phyloP scores from a whole-genome alignment of 2,329 filamentous ascomycete genomes.

The Colletotrichum karsti region DNA sequence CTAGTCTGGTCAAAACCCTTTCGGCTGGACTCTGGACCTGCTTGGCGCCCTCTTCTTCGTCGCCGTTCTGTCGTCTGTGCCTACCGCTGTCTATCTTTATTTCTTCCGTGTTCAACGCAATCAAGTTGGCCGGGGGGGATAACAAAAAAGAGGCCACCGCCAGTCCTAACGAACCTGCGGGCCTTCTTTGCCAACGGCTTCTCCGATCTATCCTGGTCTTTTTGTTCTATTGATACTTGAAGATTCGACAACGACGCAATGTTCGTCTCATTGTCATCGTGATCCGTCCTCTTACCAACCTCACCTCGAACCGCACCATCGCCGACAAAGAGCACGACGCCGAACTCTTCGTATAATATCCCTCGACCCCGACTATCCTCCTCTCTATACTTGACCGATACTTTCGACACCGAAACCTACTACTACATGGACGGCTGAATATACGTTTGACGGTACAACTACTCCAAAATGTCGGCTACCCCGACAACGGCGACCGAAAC shows the following conservation, averaged over 20 bases:
- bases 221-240: neutral
- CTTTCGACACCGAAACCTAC: neutral
- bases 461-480: conserved; percentile 17
- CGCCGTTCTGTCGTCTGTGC: neutral
- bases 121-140: neutral
- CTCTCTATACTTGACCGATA: neutral
- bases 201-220: neutral
- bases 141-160: neutral
- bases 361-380: neutral
- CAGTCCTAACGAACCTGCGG: neutral
- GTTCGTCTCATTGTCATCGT: neutral
- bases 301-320: neutral
- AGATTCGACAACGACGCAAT: neutral
- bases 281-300: neutral
- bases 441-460: neutral
- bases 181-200: neutral
- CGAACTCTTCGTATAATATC: neutral
- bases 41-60: conserved; percentile 9
- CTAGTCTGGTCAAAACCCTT: conserved; percentile 8
- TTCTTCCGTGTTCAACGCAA: neutral
- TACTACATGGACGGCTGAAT: neutral
- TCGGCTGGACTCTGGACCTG: neutral
- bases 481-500: conserved; percentile 26
- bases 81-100: neutral
- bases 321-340: neutral